Percentiles rank a stretch among this genome's conserved stretches.
These are phyloP conservation scores for Zymoseptoria passerinii DNA, from an alignment of 2,329 filamentous ascomycete genomes.

Conservation along the genomic window DNA sequence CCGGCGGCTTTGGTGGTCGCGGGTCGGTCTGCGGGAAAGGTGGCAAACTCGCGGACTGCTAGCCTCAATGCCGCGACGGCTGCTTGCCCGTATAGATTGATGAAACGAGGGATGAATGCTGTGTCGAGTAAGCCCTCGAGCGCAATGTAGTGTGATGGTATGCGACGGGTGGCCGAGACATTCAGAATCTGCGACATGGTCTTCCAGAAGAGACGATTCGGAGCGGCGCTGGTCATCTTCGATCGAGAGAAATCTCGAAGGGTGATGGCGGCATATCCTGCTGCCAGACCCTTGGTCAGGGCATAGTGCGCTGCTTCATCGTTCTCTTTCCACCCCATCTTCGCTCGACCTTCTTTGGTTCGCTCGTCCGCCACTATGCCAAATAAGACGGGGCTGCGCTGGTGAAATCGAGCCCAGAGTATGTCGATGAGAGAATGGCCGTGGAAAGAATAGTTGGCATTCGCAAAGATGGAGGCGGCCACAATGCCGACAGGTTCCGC, in stretches of 20 bases:
- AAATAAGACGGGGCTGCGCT: conserved; percentile 76
- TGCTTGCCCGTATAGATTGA: conserved; percentile 71
- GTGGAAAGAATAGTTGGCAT: conserved; percentile 48
- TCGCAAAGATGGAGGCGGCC: conserved; percentile 65
- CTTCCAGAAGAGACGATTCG: conserved; percentile 74
- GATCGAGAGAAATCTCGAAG: conserved; percentile 73
- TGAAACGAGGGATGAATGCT: conserved; percentile 60
- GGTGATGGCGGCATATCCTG: conserved; percentile 75
- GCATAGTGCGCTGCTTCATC: conserved; percentile 58
- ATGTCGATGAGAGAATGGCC: conserved; percentile 73
- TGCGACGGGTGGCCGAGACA: conserved; percentile 50
- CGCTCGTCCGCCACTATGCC: conserved; percentile 70
- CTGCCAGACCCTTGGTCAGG: conserved; percentile 73
- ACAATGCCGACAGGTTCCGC: conserved; percentile 76
- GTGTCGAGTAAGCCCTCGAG: conserved; percentile 50
- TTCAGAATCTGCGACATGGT: conserved; percentile 69
- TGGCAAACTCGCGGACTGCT: conserved; percentile 12
- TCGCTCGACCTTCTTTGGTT: conserved; percentile 56
- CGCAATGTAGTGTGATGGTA: conserved; percentile 41
- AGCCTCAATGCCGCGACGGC: conserved; percentile 59
- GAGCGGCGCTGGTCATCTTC: conserved; percentile 62
- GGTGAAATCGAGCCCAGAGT: conserved; percentile 75
- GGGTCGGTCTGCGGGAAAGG: background rate
- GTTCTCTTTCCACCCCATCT: conserved; percentile 61
- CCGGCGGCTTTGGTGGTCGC: background rate